phyloP scores from a whole-genome alignment of 2,329 filamentous ascomycete genomes.

The Pseudogymnoascus sp. region DNA sequence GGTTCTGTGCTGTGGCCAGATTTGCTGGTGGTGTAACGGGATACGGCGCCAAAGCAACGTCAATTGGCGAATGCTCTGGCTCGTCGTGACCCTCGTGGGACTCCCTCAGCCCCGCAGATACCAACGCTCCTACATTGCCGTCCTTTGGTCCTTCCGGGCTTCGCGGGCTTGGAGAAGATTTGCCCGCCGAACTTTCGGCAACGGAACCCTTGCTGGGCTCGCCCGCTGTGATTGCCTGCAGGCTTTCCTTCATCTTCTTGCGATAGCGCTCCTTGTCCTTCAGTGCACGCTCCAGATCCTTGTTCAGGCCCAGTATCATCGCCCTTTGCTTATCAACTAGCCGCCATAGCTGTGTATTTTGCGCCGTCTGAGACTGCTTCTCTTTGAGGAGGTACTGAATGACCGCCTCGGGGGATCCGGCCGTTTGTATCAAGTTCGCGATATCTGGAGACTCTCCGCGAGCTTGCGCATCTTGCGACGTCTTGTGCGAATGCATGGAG shows the following conservation, averaged over 20 bases:
- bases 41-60: slow-evolving; percentile 53
- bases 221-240: slow-evolving; percentile 32
- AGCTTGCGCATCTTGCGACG: slow-evolving; percentile 43
- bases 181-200: background rate
- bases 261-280: slow-evolving; percentile 95
- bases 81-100: slow-evolving; percentile 18
- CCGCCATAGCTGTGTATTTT: slow-evolving; percentile 90
- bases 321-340: slow-evolving; percentile 92
- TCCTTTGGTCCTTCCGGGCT: slow-evolving; percentile 13
- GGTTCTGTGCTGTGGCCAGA: slow-evolving; percentile 22
- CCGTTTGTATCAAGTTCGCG: slow-evolving; percentile 68
- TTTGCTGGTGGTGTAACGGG: slow-evolving; percentile 58
- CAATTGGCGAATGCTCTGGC: slow-evolving; percentile 47
- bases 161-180: background rate
- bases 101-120: slow-evolving; percentile 24
- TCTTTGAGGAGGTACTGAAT: slow-evolving; percentile 86
- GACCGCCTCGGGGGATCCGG: slow-evolving; percentile 82
- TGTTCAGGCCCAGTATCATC: slow-evolving; percentile 90
- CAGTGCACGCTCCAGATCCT: slow-evolving; percentile 81
- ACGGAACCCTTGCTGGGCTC: background rate
- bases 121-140: slow-evolving; percentile 19
- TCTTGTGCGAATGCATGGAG: slow-evolving; percentile 54
- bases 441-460: slow-evolving; percentile 64
- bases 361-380: slow-evolving; percentile 78
- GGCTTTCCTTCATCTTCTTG: slow-evolving; percentile 76